phyloP scores from a whole-genome alignment of 768 basidiomycete genomes.

The Heimioporus sp. region DNA sequence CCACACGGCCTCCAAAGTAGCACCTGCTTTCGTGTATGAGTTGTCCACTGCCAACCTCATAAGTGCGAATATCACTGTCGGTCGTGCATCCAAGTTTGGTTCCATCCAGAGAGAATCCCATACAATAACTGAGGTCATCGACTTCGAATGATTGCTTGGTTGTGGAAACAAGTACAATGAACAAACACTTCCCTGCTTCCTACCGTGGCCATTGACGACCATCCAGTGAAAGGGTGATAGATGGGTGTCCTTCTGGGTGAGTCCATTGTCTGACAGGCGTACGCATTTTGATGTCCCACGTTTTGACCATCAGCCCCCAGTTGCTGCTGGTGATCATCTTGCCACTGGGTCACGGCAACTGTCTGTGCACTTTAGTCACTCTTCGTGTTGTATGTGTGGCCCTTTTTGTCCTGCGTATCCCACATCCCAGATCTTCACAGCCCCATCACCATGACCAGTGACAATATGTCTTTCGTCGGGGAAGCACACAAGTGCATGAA shows the following conservation, averaged over 20 bases:
- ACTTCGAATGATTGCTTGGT: too few species aligned
- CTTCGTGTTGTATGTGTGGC: background rate
- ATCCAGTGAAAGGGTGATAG: background rate
- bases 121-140: too few species aligned
- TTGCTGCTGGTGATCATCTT: background rate
- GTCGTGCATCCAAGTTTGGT: too few species aligned
- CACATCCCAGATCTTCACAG: background rate
- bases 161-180: too few species aligned
- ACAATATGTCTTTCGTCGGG: constrained; percentile 2
- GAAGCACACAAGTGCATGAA: too few species aligned
- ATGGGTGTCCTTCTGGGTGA: background rate
- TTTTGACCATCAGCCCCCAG: background rate
- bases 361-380: background rate
- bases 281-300: background rate
- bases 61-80: too few species aligned
- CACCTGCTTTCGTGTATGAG: too few species aligned
- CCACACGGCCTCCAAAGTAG: too few species aligned
- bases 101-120: too few species aligned
- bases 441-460: background rate
- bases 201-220: background rate
- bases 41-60: too few species aligned
- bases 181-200: background rate
- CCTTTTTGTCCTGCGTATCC: background rate
- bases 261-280: background rate
- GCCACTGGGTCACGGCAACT: background rate